These are phyloP conservation scores for Neofusicoccum ribis DNA, from an alignment of 2,329 filamentous ascomycete genomes.

Conservation along the genomic window DNA sequence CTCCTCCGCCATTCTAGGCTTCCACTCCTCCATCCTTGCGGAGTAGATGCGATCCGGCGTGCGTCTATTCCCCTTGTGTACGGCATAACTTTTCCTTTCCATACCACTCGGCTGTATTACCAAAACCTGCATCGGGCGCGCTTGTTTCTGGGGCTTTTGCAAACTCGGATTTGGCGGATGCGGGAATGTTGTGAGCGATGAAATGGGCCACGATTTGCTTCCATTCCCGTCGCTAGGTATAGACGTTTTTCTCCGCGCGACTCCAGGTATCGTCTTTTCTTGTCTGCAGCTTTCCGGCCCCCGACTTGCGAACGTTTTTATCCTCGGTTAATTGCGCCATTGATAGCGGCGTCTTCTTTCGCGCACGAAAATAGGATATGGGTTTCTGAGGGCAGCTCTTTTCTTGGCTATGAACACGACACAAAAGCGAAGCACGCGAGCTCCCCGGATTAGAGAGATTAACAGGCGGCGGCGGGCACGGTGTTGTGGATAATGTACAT, in stretches of 20 bases:
- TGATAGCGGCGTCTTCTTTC: conserved; percentile 5
- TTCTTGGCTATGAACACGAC: conserved; percentile 6
- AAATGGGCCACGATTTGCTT: background rate
- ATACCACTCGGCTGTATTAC: conserved; percentile 17
- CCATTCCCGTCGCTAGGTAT: conserved; percentile 2
- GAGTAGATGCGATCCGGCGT: background rate
- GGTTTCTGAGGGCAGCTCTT: conserved; percentile 8
- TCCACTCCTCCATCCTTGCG: background rate
- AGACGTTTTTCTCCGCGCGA: conserved; percentile 11
- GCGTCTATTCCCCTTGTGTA: conserved; percentile 2
- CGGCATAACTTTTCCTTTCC: conserved; percentile 10
- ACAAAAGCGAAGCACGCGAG: conserved; percentile 9
- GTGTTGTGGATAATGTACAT: conserved; percentile 18
- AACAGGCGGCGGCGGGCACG: conserved; percentile 3
- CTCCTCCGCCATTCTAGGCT: conserved; percentile 43
- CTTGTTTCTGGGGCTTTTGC: conserved; percentile 4
- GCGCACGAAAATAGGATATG: background rate
- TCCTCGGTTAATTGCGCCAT: conserved; percentile 9
- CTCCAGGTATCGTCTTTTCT: conserved; percentile 1
- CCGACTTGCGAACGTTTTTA: background rate
- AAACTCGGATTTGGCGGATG: conserved; percentile 8
- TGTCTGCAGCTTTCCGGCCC: background rate
- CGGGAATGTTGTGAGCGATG: conserved; percentile 16
- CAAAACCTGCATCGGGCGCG: conserved; percentile 18
- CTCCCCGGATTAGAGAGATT: conserved; percentile 7